Evolutionary conservation across 1,139 yeast species (phyloP).

Genomic region (Sugiyamaella pinicola): DNA sequence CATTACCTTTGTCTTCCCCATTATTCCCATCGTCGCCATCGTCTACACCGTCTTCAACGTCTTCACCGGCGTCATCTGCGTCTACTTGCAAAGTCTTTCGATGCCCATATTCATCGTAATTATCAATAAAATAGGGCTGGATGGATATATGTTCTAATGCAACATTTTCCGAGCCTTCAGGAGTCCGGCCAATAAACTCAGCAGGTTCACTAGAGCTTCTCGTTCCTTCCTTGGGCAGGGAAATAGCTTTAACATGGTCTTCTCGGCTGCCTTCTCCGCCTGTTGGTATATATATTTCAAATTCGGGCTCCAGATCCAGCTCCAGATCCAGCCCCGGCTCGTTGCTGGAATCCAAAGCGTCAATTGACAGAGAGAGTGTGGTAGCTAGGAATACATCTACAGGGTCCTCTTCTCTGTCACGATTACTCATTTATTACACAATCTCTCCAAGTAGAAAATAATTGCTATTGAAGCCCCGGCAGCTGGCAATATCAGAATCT

Average conservation of each 20-base stretch:
- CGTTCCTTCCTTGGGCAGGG: neutral
- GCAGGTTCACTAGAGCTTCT: neutral
- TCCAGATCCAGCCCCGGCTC: neutral
- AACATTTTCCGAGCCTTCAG: conserved; percentile 2
- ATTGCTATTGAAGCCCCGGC: no score
- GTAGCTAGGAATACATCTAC: neutral
- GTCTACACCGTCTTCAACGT: neutral
- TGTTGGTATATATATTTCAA: no score
- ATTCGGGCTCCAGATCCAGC: no score
- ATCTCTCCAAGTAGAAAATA: no score
- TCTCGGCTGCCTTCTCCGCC: no score
- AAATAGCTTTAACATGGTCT: neutral
- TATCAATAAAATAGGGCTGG: conserved; percentile 8
- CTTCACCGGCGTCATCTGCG: neutral
- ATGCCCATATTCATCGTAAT: conserved; percentile 12
- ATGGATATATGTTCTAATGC: conserved; percentile 13
- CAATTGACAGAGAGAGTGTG: neutral
- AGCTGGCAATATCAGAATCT: neutral
- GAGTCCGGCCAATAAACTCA: neutral
- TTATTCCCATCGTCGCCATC: neutral
- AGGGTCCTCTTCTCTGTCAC: neutral
- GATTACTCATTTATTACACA: neutral
- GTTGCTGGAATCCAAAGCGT: neutral
- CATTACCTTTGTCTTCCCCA: neutral
- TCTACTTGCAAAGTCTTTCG: neutral